Evolutionary conservation across 78 protist genomes (phyloP).

Genomic region (Protostelium mycophagum): DNA sequence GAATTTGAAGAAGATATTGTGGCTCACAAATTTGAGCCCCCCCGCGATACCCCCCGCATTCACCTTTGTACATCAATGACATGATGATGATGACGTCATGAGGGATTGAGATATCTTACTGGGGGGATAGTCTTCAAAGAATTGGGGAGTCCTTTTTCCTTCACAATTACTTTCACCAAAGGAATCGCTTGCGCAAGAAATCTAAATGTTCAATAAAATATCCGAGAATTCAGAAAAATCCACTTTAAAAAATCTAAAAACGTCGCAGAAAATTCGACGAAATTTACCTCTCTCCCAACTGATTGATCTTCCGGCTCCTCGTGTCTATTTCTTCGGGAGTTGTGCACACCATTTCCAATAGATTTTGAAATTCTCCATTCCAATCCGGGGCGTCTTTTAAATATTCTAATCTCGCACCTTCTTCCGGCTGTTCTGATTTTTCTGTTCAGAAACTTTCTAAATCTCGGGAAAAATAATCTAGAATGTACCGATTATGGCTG

Average conservation of each 20-base stretch:
- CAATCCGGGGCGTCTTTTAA: neutral
- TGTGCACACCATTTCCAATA: neutral
- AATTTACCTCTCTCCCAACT: neutral
- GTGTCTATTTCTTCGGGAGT: neutral
- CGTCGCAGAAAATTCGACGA: too few relatives aligned
- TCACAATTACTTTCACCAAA: neutral
- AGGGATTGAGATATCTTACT: too few relatives aligned
- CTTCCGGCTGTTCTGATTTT: too few relatives aligned
- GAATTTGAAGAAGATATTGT: neutral
- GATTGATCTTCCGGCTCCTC: neutral
- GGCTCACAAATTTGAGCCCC: neutral
- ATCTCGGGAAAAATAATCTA: too few relatives aligned
- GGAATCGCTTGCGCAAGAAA: neutral
- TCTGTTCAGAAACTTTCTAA: too few relatives aligned
- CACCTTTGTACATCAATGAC: too few relatives aligned
- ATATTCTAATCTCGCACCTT: too few relatives aligned
- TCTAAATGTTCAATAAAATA: too few relatives aligned
- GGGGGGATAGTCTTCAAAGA: neutral
- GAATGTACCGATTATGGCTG: too few relatives aligned
- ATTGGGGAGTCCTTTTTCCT: neutral
- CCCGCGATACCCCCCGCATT: neutral
- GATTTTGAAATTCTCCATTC: neutral
- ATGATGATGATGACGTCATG: too few relatives aligned
- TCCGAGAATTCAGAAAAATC: neutral
- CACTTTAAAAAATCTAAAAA: too few relatives aligned